Percentiles rank a stretch among this genome's conserved stretches.
Conservation (phyloP, 1,139 yeast genomes). For the Saccharomyces hybrid region DNA sequence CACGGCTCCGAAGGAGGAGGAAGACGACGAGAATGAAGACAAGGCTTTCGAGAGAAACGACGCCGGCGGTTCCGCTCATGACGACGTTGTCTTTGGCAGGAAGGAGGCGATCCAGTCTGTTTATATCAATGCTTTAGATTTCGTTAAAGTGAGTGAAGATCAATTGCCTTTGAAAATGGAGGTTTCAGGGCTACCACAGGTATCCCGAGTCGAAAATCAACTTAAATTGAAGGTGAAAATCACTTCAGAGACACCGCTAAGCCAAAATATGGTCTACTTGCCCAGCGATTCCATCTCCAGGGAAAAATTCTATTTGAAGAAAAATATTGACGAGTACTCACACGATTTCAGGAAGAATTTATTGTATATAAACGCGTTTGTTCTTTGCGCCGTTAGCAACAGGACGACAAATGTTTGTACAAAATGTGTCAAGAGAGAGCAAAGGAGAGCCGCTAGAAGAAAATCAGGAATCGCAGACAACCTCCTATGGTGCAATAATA, state of each 20-base stretch:
- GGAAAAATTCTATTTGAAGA: constrained; percentile 63
- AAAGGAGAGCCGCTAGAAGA: constrained; percentile 85
- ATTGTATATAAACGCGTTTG: constrained; percentile 58
- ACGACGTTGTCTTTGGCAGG: constrained; percentile 21
- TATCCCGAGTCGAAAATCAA: constrained; percentile 92
- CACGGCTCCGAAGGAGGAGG: background rate
- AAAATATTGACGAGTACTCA: constrained; percentile 36
- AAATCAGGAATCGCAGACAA: constrained; percentile 64
- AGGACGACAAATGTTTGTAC: constrained; percentile 70
- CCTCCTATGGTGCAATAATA: constrained; percentile 66
- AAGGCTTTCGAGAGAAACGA: background rate
- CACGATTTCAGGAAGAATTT: constrained; percentile 46
- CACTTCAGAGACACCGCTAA: constrained; percentile 42
- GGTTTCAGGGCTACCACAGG: constrained; percentile 59
- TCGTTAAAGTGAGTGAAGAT: constrained; percentile 27
- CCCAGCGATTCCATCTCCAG: constrained; percentile 85
- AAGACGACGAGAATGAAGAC: background rate
- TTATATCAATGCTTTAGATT: constrained; percentile 16
- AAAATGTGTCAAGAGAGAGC: constrained; percentile 85
- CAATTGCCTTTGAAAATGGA: constrained; percentile 51
- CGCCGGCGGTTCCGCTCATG: constrained; percentile 19
- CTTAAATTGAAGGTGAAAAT: constrained; percentile 64
- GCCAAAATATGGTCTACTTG: constrained; percentile 43
- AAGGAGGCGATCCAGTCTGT: constrained; percentile 16
- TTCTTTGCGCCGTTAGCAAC: constrained; percentile 40